Percentiles rank a stretch among this genome's conserved stretches.
Conservation (phyloP, 164 flowering plant genomes). For the Chimonanthus praecox region DNA sequence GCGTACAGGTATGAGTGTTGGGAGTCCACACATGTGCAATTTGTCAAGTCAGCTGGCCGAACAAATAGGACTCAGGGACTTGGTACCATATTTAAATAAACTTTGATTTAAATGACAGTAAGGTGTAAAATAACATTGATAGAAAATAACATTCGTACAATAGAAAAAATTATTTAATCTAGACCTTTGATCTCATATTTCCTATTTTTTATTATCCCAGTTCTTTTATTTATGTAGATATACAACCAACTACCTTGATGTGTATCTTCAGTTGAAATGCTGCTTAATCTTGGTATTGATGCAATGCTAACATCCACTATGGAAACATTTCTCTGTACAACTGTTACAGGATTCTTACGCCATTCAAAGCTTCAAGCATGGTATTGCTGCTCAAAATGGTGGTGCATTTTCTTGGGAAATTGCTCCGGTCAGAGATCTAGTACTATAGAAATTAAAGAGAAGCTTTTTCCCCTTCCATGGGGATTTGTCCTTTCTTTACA, state of each 20-base stretch:
- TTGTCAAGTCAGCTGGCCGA: no score
- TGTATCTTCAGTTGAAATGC: background rate
- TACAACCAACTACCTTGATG: background rate
- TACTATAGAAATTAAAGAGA: background rate
- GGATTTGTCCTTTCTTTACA: background rate
- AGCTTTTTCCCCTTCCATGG: background rate
- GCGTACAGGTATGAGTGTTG: no score
- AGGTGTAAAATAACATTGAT: no score
- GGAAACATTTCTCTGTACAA: background rate
- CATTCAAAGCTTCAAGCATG: slow-evolving; percentile 82
- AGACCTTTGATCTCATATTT: background rate
- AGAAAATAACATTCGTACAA: no score
- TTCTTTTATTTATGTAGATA: no score
- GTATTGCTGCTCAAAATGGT: slow-evolving; percentile 68
- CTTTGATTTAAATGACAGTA: no score
- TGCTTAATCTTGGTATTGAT: background rate
- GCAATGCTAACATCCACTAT: background rate
- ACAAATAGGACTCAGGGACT: no score
- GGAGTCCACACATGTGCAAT: no score
- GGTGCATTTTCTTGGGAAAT: slow-evolving; percentile 89
- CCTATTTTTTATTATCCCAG: background rate
- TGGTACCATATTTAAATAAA: no score
- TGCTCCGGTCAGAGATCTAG: slow-evolving; percentile 48
- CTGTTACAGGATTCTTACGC: slow-evolving; percentile 70
- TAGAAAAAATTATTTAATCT: background rate